Evolutionary conservation across 2,329 filamentous ascomycete species (phyloP).

Genomic region (Xylariaceae sp.): DNA sequence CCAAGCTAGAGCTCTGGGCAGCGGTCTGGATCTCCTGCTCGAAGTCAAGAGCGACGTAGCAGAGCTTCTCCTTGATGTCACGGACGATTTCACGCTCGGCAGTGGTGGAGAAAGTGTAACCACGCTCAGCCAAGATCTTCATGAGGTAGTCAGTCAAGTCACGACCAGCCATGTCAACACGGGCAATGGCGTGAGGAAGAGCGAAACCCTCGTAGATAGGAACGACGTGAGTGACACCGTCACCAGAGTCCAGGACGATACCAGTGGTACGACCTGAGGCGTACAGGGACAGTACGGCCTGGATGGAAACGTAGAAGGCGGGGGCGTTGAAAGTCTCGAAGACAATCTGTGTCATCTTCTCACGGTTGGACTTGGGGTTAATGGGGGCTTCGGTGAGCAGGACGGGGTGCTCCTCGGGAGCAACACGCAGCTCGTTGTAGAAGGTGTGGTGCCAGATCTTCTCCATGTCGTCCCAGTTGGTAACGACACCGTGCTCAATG

Average conservation of each 20-base stretch:
- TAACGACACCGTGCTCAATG: conserved; percentile 99
- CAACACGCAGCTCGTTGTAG: conserved; percentile 99
- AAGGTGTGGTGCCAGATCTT: conserved; percentile 99
- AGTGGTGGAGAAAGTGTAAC: conserved; percentile 99
- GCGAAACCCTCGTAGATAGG: conserved; percentile 99
- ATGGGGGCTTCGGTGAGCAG: conserved; percentile 98
- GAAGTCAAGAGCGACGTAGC: conserved; percentile 99
- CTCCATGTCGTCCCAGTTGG: conserved; percentile 99
- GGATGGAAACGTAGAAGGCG: conserved; percentile 99
- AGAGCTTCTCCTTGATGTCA: conserved; percentile 99
- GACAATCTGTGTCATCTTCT: conserved; percentile 99
- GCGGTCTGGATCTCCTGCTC: conserved; percentile 99
- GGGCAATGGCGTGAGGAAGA: conserved; percentile 98
- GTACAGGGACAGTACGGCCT: conserved; percentile 98
- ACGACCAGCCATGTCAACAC: conserved; percentile 99
- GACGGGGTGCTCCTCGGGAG: conserved; percentile 99
- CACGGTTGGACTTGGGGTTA: conserved; percentile 99
- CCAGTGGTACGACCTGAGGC: conserved; percentile 99
- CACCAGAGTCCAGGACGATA: conserved; percentile 99
- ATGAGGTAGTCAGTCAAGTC: conserved; percentile 99
- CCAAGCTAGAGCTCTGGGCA: conserved; percentile 94
- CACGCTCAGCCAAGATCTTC: conserved; percentile 99
- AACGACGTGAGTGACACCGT: conserved; percentile 99
- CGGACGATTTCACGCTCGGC: conserved; percentile 99
- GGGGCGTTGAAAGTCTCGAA: conserved; percentile 99